Evolutionary conservation across 768 basidiomycete genomes (phyloP), one percentile per base, ranked within the genome.

Genomic region (Naganishia randhawae): DNA sequence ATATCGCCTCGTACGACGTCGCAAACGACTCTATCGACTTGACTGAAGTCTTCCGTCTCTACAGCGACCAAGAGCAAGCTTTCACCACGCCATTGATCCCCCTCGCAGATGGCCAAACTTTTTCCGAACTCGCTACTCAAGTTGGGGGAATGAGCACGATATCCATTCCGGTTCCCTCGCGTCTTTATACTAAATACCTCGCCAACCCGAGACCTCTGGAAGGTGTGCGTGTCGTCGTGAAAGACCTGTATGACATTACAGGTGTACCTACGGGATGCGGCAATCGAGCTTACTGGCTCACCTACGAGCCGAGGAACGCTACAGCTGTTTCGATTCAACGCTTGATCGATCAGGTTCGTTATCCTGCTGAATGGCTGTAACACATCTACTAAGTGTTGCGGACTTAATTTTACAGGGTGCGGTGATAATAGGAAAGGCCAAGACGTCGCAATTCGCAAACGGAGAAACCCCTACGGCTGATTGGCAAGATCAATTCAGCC

Each of bases 351-450:
- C 80, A 82, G 42, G 69, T 72, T 29, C 45, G 69, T 66, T 14
- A n/a, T 50, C 41, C 31, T 50, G 16, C 8, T 29, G 11, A 16
- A 2, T 7, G 8, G 1, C 7, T 33, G 33, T 17, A 4, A 5
- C 33, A 3, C n/a, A 31, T 22, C 19, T 42, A 9, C 13, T 29
- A 17, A 14, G 14, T n/a, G 22, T 32, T 22, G 16, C 6, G 19
- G 4, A n/a, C 2, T 42, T 29, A 29, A 16, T 19, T 22, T n/a
- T 17, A 22, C 57, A 72, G 72, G 86, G 86, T 27, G 84, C 84
- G 19, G 76, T 83, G 13, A 76, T 85, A 69, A 81, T 86, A 1
- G 85, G 85, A 39, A 86, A 86, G 73, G 83, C 83, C 9, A 84
- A 84, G 66, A 84, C 83, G 3, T 66, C 67, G 4, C 50, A 57